Evolutionary conservation across 208 protist genomes (phyloP).

Genomic region (Acanthamoeba culbertsoni): DNA sequence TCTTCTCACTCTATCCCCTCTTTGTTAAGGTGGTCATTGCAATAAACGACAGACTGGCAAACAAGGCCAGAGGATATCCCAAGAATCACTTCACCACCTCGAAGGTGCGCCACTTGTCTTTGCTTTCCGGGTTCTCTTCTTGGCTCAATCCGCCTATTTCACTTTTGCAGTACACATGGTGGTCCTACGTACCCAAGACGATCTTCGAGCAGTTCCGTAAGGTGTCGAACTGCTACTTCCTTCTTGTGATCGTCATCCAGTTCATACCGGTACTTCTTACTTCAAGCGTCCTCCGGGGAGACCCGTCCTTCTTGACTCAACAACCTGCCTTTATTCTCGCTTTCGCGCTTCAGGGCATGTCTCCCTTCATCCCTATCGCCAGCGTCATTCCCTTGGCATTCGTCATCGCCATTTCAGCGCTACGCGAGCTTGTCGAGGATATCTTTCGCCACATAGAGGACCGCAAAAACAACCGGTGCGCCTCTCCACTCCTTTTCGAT

Average conservation of each 20-base stretch:
- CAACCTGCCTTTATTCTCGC: not conserved
- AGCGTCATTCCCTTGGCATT: conserved; percentile 4
- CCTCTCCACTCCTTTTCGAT: too few species aligned
- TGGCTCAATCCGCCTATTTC: not conserved
- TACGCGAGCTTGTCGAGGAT: conserved; percentile 7
- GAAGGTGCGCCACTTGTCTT: not conserved
- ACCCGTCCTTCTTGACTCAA: conserved; percentile 85
- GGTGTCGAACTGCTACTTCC: conserved; percentile 95
- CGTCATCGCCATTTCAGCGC: not conserved
- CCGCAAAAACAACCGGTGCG: not conserved
- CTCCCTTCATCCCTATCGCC: not conserved
- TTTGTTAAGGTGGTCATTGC: not conserved
- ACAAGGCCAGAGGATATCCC: not conserved
- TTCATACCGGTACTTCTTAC: conserved; percentile 74
- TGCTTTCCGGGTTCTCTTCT: not conserved
- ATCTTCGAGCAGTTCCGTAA: conserved; percentile 95
- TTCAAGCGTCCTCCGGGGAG: too few species aligned
- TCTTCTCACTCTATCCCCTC: not conserved
- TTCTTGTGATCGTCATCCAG: conserved; percentile 80
- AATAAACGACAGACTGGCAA: not conserved
- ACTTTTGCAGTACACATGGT: not conserved
- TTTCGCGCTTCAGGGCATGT: conserved; percentile 49
- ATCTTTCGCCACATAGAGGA: conserved; percentile 30
- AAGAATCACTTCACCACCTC: conserved; percentile 17
- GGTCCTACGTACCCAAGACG: conserved; percentile 94